Base-by-base conservation (phyloP, 345 rosid species). In the Raphanus sativus region DNA sequence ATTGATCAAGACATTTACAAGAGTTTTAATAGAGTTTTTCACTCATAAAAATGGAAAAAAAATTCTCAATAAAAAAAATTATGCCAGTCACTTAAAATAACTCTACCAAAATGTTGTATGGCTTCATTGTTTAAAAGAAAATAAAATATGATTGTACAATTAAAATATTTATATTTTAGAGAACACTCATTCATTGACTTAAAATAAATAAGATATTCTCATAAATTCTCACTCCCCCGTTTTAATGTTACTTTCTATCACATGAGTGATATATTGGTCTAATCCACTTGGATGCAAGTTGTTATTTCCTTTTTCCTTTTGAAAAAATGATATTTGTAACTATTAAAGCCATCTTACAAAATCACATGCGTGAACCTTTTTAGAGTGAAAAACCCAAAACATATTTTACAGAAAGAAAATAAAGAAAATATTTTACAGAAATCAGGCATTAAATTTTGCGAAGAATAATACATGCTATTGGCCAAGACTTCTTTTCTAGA, bases 391-490 rank as follows among this genome's bases (percentile, higher is more conserved):
- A 50, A 50, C 13, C 24, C 13, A 42, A 67, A 34, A 60, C 13
- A 59, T 21, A 21, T 21, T 21, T 21, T 21, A 25, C 33, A 2
- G 2, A 69, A 34, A 16, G 42, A 4, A 33, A 32, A 50, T 62
- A 50, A 25, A 62, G 15, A 48, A 24, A 33, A 9, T 15, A 34
- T 26, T 64, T 52, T n/a, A 56, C 26, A 71, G 40, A 40, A 55
- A 71, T 38, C 34, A 58, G n/a, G 21, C 76, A 73, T 61, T 60
- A 30, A 67, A 48, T 59, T 73, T 62, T 60, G 77, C 26, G 34
- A 73, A 50, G 74, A 67, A 73, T 67, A 73, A 34, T 60, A 42
- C 73, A 78, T 52, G 69, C n/a, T 68, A 52, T 21, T 78, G 70
- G 74, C 65, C 64, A 72, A 65, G 1, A 38, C 15, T 12, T 24